phyloP scores from a whole-genome alignment of 2,329 filamentous ascomycete species.

The Aspergillus costaricaensis region DNA sequence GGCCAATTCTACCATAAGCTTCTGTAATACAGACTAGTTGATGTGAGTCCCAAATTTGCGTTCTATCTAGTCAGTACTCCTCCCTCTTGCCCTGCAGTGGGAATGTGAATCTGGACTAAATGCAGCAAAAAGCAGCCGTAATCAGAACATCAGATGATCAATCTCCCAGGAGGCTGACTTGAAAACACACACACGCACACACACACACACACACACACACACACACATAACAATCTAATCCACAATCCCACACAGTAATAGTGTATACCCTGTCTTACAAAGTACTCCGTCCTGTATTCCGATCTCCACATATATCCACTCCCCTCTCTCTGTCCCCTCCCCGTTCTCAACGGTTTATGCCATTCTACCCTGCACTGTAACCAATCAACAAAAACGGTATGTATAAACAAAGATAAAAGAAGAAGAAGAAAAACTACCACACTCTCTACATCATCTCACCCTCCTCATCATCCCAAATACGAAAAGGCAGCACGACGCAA shows the following conservation, averaged over 20 bases:
- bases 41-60: background rate
- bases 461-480: conserved; percentile 19
- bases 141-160: background rate
- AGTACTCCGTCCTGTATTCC: background rate
- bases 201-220: too few relatives aligned
- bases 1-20: background rate
- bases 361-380: background rate
- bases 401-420: too few relatives aligned
- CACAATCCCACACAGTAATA: background rate
- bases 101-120: too few relatives aligned
- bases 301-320: background rate
- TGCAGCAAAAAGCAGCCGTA: background rate
- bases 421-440: background rate
- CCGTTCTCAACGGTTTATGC: background rate
- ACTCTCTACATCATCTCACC: conserved; percentile 9
- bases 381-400: background rate
- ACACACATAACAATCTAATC: background rate
- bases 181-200: too few relatives aligned
- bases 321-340: background rate
- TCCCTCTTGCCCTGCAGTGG: background rate
- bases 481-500: conserved; percentile 49
- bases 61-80: background rate
- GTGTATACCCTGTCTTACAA: background rate
- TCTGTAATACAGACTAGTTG: background rate
- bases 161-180: background rate